Evolutionary conservation across 176 grass and related monocot genomes (phyloP).

Genomic region (Dendrocalamus sinicus): DNA sequence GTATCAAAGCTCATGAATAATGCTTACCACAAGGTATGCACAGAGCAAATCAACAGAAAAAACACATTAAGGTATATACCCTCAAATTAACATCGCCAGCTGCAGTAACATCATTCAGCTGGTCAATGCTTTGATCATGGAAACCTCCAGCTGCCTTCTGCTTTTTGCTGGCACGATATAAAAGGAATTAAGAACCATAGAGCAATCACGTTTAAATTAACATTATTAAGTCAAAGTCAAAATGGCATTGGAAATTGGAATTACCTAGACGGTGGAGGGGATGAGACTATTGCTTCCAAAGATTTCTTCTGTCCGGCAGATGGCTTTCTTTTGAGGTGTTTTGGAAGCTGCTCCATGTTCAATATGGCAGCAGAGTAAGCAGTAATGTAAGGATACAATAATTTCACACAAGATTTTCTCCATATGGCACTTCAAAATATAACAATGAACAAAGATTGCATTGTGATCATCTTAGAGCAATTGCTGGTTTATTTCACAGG

Average conservation of each 20-base stretch:
- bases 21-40: constrained; percentile 5
- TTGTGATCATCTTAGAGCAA: no score
- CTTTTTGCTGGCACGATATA: constrained; percentile 73
- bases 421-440: no score
- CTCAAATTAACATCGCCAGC: constrained; percentile 97
- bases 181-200: constrained; percentile 35
- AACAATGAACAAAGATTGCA: no score
- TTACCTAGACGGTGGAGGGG: constrained; percentile 75
- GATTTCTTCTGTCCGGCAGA: constrained; percentile 91
- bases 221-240: background rate
- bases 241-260: constrained; percentile 38
- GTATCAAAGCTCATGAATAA: constrained; percentile 15
- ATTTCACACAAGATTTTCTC: no score
- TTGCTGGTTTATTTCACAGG: no score
- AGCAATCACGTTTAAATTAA: constrained; percentile 22
- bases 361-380: no score
- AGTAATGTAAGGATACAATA: no score
- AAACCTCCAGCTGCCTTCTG: constrained; percentile 81
- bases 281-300: constrained; percentile 64
- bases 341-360: constrained; percentile 45
- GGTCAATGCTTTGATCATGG: constrained; percentile 96
- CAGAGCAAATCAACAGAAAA: constrained; percentile 44
- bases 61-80: constrained; percentile 56
- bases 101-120: constrained; percentile 94
- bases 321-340: constrained; percentile 81